phyloP scores from a whole-genome alignment of 192 early-diverging fungal species.

The Backusella westeae region DNA sequence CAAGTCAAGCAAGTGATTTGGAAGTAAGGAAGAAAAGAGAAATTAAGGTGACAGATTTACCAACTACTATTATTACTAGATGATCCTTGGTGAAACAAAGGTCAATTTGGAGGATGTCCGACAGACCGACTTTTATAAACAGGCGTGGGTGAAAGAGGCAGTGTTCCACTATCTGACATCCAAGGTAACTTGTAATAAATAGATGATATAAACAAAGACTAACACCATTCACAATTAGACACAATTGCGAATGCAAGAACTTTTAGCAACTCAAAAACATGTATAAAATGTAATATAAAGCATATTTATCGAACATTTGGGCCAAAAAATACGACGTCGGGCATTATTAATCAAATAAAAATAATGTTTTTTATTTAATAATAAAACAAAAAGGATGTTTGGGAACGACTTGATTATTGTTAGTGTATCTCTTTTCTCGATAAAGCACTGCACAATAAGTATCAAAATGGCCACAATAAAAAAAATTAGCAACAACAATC shows the following conservation, averaged over 20 bases:
- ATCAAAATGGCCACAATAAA: too few relatives aligned
- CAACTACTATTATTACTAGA: slow-evolving; percentile 26
- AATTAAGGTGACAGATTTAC: background rate
- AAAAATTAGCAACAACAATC: too few relatives aligned
- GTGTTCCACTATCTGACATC: slow-evolving; percentile 87
- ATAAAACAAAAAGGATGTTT: background rate
- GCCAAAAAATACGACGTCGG: too few relatives aligned
- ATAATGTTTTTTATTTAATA: background rate
- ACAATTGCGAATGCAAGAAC: slow-evolving; percentile 10
- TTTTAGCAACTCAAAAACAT: slow-evolving; percentile 1
- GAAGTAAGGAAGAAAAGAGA: slow-evolving; percentile 55
- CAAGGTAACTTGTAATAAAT: slow-evolving; percentile 38
- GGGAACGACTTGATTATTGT: too few relatives aligned
- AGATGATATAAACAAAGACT: background rate
- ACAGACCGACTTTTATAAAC: slow-evolving; percentile 69
- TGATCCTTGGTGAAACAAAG: slow-evolving; percentile 71
- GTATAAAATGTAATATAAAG: background rate
- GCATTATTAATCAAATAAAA: too few relatives aligned
- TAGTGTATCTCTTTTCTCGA: too few relatives aligned
- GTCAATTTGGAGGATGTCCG: slow-evolving; percentile 76
- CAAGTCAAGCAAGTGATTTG: slow-evolving; percentile 89
- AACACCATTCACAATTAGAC: background rate
- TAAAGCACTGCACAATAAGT: too few relatives aligned
- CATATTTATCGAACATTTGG: too few relatives aligned
- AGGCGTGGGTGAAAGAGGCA: slow-evolving; percentile 83